Evolutionary conservation across 257 asterid genomes (phyloP).

Genomic region (Osmanthus fragrans): DNA sequence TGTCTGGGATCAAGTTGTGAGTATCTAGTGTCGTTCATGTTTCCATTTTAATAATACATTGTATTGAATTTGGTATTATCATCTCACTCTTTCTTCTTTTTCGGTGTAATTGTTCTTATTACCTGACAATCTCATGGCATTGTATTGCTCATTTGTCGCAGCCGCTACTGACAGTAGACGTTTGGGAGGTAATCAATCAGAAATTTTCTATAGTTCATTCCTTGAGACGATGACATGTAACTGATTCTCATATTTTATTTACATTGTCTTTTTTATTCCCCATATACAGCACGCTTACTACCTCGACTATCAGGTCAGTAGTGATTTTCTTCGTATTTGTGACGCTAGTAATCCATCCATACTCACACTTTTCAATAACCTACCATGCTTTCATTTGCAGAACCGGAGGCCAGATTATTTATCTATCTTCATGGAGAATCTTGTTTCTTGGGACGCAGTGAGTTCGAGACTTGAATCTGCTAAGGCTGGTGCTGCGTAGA

Average conservation of each 20-base stretch:
- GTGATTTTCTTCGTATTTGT: background rate
- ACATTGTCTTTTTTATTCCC: background rate
- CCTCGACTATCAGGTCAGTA: constrained; percentile 82
- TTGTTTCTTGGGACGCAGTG: constrained; percentile 91
- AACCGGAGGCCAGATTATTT: constrained; percentile 78
- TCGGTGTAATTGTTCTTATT: background rate
- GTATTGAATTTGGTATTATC: background rate
- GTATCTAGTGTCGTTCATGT: constrained; percentile 23
- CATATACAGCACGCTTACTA: constrained; percentile 83
- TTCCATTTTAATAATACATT: background rate
- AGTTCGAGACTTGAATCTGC: constrained; percentile 82
- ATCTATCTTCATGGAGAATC: constrained; percentile 83
- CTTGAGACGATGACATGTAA: background rate
- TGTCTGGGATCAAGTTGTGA: constrained; percentile 88
- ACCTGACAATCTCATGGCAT: constrained; percentile 8
- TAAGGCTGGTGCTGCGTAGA: constrained; percentile 52
- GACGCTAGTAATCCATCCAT: background rate
- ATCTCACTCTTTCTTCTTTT: background rate
- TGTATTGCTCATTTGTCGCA: constrained; percentile 42
- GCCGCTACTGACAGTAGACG: constrained; percentile 95
- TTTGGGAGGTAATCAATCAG: constrained; percentile 81
- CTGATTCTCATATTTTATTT: background rate
- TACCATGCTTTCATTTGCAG: constrained; percentile 37
- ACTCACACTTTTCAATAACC: background rate
- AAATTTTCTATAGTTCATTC: background rate